Evolutionary conservation across 2,329 filamentous ascomycete species (phyloP), one percentile per base, ranked within the genome.

Genomic region (Colletotrichum abscissum): DNA sequence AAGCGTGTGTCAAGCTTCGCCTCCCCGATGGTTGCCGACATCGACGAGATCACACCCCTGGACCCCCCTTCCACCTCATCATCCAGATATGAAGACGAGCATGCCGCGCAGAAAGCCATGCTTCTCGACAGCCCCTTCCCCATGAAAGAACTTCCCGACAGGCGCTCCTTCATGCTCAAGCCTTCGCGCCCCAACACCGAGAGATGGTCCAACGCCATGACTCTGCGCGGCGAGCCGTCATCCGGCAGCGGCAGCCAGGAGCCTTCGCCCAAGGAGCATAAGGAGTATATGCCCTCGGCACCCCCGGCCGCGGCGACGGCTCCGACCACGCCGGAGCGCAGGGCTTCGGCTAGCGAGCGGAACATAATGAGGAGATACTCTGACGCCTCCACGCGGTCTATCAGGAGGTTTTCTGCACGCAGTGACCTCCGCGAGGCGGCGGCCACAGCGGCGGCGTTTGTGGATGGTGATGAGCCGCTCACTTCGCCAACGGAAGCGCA

Each of bases 101-200:
- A 42, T 14, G 46, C 35, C 11, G 70, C 70, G 1, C 35, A 57
- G 7, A 73, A 73, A 60, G 60, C 62, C 4, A 69, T 73, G 35
- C 42, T 73, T 4, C n/a, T 59, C 4, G 67, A 73, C 26, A 63
- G 58, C 46, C 70, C 70, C n/a, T 73, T 73, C 26, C 62, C 70
- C 9, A n/a, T 72, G 9, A 73, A 60, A 49, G 42, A 64, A 62
- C 70, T 49, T 12, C 60, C 55, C 26, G 70, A 73, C 49, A 59
- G 67, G 26, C 70, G 70, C 12, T 73, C 70, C 5, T 73, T 73
- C 56, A 14, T 73, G 42, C 62, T 73, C 38, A 73, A 70, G 67
- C 70, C 70, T 8, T 52, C 38, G 14, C 69, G 57, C 11, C 70
- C 70, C 22, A 73, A 70, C 14, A 42, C 60, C 4, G 70, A 73